Conservation (phyloP, 2,329 filamentous ascomycete genomes). For the Cordyceps cateniannulata region DNA sequence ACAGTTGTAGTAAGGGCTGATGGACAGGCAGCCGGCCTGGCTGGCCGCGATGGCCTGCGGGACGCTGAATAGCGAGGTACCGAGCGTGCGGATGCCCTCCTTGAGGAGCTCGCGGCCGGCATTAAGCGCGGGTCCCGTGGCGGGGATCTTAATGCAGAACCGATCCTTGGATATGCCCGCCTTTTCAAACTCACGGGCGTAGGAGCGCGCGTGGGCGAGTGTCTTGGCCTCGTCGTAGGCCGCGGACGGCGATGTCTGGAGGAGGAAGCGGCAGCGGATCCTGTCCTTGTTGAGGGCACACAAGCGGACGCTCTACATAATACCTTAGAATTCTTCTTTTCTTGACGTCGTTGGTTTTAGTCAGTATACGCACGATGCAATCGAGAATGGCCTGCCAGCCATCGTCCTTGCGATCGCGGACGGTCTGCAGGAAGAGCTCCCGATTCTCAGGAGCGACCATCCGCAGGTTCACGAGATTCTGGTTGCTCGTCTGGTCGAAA, state of each 20-base stretch:
- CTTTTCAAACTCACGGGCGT: conserved; percentile 16
- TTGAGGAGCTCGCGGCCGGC: conserved; percentile 15
- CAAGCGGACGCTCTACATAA: conserved; percentile 13
- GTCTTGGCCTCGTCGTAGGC: conserved; percentile 15
- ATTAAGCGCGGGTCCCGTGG: conserved; percentile 17
- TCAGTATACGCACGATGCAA: conserved; percentile 23
- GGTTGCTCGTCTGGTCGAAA: conserved; percentile 9
- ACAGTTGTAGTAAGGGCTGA: conserved; percentile 21
- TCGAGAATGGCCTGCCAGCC: conserved; percentile 18
- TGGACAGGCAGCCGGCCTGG: conserved; percentile 19
- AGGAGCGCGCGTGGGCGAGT: conserved; percentile 17
- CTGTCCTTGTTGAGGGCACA: conserved; percentile 18
- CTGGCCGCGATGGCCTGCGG: conserved; percentile 21
- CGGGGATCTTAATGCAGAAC: conserved; percentile 20
- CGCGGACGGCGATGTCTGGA: conserved; percentile 18
- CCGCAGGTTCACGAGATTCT: background rate
- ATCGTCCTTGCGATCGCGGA: conserved; percentile 12
- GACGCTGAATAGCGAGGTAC: conserved; percentile 18
- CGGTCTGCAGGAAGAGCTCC: conserved; percentile 1
- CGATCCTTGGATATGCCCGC: conserved; percentile 16
- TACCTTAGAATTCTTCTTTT: background rate
- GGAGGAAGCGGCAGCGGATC: conserved; percentile 18
- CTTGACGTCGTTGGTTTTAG: conserved; percentile 29
- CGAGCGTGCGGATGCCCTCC: conserved; percentile 20
- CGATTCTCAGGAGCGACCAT: conserved; percentile 6